These are phyloP conservation scores for Auxenochlorella protothecoides DNA, from an alignment of 139 green algal species.

Conservation along the genomic window DNA sequence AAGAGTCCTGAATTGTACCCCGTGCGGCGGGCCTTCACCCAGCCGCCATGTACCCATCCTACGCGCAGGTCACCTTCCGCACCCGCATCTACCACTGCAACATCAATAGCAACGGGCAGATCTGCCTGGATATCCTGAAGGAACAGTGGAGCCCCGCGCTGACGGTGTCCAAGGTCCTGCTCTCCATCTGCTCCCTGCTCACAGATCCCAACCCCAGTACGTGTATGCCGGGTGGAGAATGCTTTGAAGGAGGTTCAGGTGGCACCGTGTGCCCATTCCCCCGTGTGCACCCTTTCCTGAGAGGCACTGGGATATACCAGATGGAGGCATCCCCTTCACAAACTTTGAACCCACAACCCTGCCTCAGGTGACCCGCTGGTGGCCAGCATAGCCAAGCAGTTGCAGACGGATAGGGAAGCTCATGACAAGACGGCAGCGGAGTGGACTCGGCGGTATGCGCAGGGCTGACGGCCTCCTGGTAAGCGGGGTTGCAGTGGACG, in stretches of 20 bases:
- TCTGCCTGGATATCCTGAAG: constrained; percentile 88
- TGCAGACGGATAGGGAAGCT: constrained; percentile 58
- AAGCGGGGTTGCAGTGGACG: too few relatives aligned
- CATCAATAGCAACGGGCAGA: constrained; percentile 74
- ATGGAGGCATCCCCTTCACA: background rate
- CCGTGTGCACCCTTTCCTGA: too few relatives aligned
- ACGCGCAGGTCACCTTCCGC: constrained; percentile 57
- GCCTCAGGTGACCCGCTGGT: constrained; percentile 81
- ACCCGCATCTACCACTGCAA: constrained; percentile 95
- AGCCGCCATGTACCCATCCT: background rate
- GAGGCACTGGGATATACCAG: too few relatives aligned
- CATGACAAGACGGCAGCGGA: constrained; percentile 86
- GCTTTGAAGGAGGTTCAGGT: too few relatives aligned
- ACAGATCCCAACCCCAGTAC: constrained; percentile 84
- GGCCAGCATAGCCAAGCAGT: constrained; percentile 80
- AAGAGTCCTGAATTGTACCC: background rate
- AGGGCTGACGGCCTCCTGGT: constrained; percentile 6
- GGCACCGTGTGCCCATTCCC: too few relatives aligned
- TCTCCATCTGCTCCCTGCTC: constrained; percentile 88
- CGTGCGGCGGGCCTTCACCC: background rate
- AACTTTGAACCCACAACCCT: background rate
- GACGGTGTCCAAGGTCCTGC: constrained; percentile 76
- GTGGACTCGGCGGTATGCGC: constrained; percentile 82
- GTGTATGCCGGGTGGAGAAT: background rate
- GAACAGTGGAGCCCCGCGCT: constrained; percentile 87